phyloP scores from a whole-genome alignment of 2,329 filamentous ascomycete species.

The Trichoderma harzianum region DNA sequence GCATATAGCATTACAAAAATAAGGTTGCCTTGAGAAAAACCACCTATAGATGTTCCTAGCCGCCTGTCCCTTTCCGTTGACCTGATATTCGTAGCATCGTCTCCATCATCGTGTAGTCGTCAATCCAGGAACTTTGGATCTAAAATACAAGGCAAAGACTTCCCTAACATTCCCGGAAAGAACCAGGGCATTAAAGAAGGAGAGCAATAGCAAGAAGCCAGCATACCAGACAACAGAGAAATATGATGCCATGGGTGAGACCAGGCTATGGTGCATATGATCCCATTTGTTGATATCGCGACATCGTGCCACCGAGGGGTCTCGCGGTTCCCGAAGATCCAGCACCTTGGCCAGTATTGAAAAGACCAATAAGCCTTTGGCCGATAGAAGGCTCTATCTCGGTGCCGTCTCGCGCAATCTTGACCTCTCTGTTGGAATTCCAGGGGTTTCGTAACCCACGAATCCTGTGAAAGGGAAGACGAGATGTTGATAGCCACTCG shows the following conservation, averaged over 20 bases:
- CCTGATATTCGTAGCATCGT: background rate
- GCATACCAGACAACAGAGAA: background rate
- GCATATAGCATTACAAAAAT: background rate
- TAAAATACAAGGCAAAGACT: background rate
- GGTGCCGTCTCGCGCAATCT: slow-evolving; percentile 91
- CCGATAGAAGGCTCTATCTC: slow-evolving; percentile 85
- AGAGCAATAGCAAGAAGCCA: background rate
- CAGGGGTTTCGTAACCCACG: slow-evolving; percentile 85
- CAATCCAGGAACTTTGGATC: background rate
- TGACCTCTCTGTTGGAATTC: slow-evolving; percentile 94
- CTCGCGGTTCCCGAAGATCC: slow-evolving; percentile 30
- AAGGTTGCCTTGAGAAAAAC: background rate
- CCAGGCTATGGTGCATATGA: slow-evolving; percentile 31
- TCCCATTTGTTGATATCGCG: slow-evolving; percentile 37
- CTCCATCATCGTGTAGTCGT: background rate
- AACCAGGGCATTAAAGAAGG: background rate
- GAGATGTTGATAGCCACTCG: slow-evolving; percentile 81
- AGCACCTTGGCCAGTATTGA: slow-evolving; percentile 56
- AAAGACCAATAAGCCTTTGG: slow-evolving; percentile 71
- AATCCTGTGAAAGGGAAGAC: slow-evolving; percentile 84
- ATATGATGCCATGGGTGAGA: background rate
- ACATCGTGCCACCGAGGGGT: slow-evolving; percentile 34
- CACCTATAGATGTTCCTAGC: background rate
- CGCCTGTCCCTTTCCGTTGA: background rate
- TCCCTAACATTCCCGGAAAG: background rate